Evolutionary conservation across 441 rosid genomes (phyloP).

Genomic region (Bocquillonia castaneifolia): DNA sequence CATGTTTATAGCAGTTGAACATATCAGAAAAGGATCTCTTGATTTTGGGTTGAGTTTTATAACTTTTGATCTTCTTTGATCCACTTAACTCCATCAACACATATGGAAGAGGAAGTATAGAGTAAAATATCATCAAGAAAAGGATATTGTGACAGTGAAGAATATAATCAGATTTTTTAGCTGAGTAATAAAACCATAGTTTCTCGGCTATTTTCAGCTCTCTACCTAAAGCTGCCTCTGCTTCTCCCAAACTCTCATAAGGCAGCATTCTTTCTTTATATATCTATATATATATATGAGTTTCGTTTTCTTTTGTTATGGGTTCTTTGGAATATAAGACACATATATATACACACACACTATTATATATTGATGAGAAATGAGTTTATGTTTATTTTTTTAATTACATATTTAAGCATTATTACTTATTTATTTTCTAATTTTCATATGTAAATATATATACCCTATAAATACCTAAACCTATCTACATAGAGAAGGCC

Average conservation of each 20-base stretch:
- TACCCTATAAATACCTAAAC: no score
- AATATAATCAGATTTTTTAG: constrained; percentile 32
- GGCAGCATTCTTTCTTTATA: constrained; percentile 28
- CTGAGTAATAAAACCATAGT: constrained; percentile 37
- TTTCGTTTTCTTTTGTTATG: no score
- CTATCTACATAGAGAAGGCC: no score
- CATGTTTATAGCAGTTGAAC: constrained; percentile 32
- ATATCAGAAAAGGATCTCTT: constrained; percentile 24
- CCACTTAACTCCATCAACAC: constrained; percentile 22
- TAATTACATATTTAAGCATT: no score
- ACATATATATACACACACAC: no score
- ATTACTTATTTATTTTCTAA: no score
- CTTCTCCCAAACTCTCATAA: constrained; percentile 22
- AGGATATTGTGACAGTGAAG: constrained; percentile 31
- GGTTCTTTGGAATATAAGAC: no score
- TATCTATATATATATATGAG: no score
- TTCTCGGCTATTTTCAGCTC: constrained; percentile 27
- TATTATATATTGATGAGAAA: no score
- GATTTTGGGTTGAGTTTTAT: constrained; percentile 39
- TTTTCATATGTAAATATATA: no score
- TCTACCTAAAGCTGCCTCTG: constrained; percentile 33
- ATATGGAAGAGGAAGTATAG: constrained; percentile 34
- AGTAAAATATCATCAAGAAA: constrained; percentile 33
- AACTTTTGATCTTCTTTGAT: constrained; percentile 10
- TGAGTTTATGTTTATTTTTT: no score